phyloP scores from a whole-genome alignment of 768 basidiomycete species.

The Boletus barrowsii region DNA sequence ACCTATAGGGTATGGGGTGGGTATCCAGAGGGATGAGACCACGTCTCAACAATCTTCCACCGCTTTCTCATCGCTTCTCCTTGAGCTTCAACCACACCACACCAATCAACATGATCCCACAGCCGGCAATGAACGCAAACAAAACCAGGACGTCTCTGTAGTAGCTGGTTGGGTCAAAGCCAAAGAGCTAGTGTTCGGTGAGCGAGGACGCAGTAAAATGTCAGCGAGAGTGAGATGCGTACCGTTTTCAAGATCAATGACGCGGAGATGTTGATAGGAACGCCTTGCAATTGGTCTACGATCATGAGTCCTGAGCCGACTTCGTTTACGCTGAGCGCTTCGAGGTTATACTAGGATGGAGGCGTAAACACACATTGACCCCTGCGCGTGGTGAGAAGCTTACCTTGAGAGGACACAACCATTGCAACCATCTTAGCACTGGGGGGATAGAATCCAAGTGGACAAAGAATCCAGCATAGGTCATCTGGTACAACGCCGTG shows the following conservation, averaged over 20 bases:
- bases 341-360: constrained; percentile 54
- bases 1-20: too few species aligned
- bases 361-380: not conserved
- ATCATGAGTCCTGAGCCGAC: constrained; percentile 88
- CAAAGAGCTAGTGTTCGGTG: constrained; percentile 60
- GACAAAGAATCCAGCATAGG: constrained; percentile 90
- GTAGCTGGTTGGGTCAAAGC: constrained; percentile 77
- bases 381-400: not conserved
- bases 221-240: constrained; percentile 20
- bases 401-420: constrained; percentile 77
- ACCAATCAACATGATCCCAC: constrained; percentile 66
- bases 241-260: constrained; percentile 83
- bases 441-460: constrained; percentile 82
- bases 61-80: constrained; percentile 57
- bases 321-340: constrained; percentile 89
- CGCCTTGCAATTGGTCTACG: constrained; percentile 71
- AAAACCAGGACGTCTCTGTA: constrained; percentile 87
- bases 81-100: constrained; percentile 76
- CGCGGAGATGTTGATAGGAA: constrained; percentile 79
- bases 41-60: too few species aligned
- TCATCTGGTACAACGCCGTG: constrained; percentile 77
- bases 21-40: too few species aligned
- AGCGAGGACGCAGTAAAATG: not conserved
- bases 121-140: constrained; percentile 83
- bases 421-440: constrained; percentile 91